Conservation (phyloP, 768 basidiomycete genomes). For the Sporobolomyces pararoseus region DNA sequence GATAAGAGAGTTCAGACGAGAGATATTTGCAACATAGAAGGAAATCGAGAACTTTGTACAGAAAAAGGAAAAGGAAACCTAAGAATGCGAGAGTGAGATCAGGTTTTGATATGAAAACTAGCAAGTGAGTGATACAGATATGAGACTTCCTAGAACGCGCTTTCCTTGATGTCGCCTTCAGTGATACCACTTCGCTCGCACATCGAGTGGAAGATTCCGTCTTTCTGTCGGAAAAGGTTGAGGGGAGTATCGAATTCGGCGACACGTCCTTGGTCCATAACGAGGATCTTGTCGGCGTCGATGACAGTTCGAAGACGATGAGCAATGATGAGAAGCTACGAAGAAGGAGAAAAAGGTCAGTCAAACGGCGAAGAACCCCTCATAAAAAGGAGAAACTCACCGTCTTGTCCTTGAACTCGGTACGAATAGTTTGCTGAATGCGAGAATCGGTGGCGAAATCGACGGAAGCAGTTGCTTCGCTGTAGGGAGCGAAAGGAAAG, state of each 20-base stretch:
- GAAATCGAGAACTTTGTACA: background rate
- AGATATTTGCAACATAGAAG: background rate
- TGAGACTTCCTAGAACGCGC: too few relatives aligned
- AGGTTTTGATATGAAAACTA: background rate
- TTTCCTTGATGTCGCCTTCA: conserved; percentile 53
- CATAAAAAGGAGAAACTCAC: conserved; percentile 47
- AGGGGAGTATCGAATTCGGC: conserved; percentile 51
- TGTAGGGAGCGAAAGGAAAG: background rate
- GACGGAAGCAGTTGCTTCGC: conserved; percentile 46
- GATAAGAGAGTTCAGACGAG: too few relatives aligned
- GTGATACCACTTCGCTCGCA: conserved; percentile 60
- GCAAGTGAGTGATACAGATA: background rate
- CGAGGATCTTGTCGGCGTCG: conserved; percentile 80
- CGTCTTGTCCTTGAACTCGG: conserved; percentile 72
- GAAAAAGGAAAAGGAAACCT: background rate
- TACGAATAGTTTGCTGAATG: conserved; percentile 84
- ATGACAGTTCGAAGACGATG: conserved; percentile 85
- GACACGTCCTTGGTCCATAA: conserved; percentile 74
- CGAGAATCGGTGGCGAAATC: conserved; percentile 73
- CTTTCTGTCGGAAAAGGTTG: conserved; percentile 53
- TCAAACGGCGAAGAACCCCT: conserved; percentile 61
- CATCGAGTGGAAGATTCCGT: conserved; percentile 61
- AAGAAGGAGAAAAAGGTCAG: conserved; percentile 38
- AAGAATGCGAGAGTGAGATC: too few relatives aligned
- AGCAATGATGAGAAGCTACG: conserved; percentile 45